These are phyloP conservation scores for Rosa chinensis DNA, from an alignment of 306 rosid species.

Conservation along the genomic window DNA sequence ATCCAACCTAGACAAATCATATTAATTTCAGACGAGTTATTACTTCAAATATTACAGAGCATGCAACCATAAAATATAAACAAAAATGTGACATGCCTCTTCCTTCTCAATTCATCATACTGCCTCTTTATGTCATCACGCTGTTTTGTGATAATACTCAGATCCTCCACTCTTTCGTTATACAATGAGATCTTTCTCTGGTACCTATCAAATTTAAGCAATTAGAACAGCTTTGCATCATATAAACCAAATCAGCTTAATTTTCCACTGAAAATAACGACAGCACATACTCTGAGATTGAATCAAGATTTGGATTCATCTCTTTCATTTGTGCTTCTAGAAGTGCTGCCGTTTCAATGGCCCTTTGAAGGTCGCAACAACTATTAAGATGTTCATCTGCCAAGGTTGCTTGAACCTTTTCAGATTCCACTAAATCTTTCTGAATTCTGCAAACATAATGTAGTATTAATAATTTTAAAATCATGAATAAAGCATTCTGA, in stretches of 20 bases:
- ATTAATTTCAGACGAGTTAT: constrained; percentile 12
- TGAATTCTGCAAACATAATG: constrained; percentile 60
- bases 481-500: neutral
- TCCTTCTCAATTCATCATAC: constrained; percentile 83
- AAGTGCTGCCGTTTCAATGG: constrained; percentile 65
- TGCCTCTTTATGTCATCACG: constrained; percentile 80
- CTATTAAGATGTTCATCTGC: constrained; percentile 51
- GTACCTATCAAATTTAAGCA: constrained; percentile 39
- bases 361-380: constrained; percentile 61
- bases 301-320: constrained; percentile 96
- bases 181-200: constrained; percentile 69
- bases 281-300: constrained; percentile 72
- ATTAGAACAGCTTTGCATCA: constrained; percentile 24
- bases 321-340: constrained; percentile 86
- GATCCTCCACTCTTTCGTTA: constrained; percentile 84
- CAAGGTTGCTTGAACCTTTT: constrained; percentile 70
- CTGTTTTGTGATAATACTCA: constrained; percentile 66
- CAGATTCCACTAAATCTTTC: constrained; percentile 75
- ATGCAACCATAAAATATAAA: neutral
- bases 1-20: constrained; percentile 57
- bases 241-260: constrained; percentile 15
- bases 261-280: neutral
- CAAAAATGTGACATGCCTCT: constrained; percentile 45
- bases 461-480: neutral
- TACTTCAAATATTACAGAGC: neutral